Conservation (phyloP, 2,329 filamentous ascomycete species). For the Ophiostoma piceae region DNA sequence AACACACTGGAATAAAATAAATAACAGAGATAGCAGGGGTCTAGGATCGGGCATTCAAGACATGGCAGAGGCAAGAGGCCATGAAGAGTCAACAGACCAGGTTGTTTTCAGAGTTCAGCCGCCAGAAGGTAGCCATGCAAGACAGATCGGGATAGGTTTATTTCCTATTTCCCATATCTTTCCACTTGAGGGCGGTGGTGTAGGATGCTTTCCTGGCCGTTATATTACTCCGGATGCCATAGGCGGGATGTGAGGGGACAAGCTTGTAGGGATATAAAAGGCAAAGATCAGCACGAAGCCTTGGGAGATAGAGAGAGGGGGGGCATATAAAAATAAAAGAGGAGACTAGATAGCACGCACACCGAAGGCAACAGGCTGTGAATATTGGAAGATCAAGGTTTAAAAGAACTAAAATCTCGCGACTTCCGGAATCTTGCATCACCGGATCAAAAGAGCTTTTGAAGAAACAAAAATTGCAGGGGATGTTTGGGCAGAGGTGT, state of each 20-base stretch:
- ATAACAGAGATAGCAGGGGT: background rate
- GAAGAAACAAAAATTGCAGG: background rate
- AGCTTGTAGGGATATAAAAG: background rate
- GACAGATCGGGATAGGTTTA: slow-evolving; percentile 19
- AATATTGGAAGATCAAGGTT: background rate
- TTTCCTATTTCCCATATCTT: slow-evolving; percentile 8
- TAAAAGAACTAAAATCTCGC: background rate
- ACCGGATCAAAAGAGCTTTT: background rate
- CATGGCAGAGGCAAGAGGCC: slow-evolving; percentile 25
- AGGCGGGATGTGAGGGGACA: background rate
- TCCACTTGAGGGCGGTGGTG: background rate
- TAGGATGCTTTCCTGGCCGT: background rate
- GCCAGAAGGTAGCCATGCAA: slow-evolving; percentile 22
- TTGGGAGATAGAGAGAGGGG: background rate
- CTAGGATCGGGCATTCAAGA: slow-evolving; percentile 26
- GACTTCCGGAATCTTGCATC: background rate
- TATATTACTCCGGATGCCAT: background rate
- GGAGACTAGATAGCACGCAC: background rate
- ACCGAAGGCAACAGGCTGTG: background rate
- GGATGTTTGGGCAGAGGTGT: background rate
- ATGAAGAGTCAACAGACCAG: slow-evolving; percentile 27
- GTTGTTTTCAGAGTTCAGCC: slow-evolving; percentile 31
- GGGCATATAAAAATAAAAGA: background rate
- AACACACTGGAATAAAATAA: background rate
- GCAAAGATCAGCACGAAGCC: background rate